These are phyloP conservation scores for Clarkia xantiana DNA, from an alignment of 345 rosid genomes.

Conservation along the genomic window DNA sequence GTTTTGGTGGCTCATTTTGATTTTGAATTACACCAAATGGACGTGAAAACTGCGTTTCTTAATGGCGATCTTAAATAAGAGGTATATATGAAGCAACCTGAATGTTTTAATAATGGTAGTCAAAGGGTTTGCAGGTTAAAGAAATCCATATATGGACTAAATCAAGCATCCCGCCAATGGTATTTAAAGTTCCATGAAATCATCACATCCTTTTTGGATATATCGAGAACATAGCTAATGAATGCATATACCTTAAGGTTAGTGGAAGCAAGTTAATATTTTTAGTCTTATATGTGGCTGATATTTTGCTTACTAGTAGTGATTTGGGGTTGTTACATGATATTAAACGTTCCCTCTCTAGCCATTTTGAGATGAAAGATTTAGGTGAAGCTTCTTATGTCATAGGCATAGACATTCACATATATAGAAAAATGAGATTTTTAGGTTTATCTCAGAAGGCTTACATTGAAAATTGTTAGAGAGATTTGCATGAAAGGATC, in stretches of 20 bases:
- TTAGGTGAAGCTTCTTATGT: background rate
- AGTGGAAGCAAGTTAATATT: no score
- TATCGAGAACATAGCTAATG: background rate
- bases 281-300: background rate
- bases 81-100: constrained; percentile 1
- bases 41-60: background rate
- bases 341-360: background rate
- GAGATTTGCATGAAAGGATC: no score
- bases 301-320: background rate
- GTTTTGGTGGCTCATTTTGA: background rate
- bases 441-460: background rate
- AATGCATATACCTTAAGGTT: background rate
- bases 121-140: background rate
- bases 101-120: no score
- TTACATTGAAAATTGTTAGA: background rate
- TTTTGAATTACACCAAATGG: background rate
- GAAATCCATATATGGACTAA: background rate
- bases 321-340: background rate
- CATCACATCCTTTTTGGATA: background rate
- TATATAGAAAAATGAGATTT: background rate
- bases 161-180: background rate
- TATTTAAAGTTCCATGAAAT: background rate
- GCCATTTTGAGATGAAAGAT: background rate
- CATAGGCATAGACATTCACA: background rate
- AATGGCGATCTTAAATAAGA: background rate